These are phyloP conservation scores for Aspergillus nomiae DNA, from an alignment of 2,329 filamentous ascomycete genomes.

Conservation along the genomic window DNA sequence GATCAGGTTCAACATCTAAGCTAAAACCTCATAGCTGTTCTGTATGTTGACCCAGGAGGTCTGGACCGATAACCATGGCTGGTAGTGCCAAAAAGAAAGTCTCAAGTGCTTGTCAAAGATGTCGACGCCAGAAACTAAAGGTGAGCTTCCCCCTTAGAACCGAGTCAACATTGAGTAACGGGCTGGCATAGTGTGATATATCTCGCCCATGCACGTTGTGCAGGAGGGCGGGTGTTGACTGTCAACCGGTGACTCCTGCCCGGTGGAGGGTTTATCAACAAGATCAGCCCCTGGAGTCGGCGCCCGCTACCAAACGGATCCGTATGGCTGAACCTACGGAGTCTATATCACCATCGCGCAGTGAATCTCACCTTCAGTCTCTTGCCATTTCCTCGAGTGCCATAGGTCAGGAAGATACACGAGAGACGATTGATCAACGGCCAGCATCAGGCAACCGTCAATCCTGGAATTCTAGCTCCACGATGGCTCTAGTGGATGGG, in stretches of 20 bases:
- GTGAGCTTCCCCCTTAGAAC: slow-evolving; percentile 7
- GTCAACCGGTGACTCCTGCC: slow-evolving; percentile 4
- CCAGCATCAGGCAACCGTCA: neutral
- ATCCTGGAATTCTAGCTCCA: slow-evolving; percentile 23
- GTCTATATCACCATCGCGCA: neutral
- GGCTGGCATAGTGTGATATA: slow-evolving; percentile 26
- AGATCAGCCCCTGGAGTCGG: neutral
- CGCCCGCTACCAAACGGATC: neutral
- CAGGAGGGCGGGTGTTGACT: slow-evolving; percentile 25
- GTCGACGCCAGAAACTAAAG: slow-evolving; percentile 31
- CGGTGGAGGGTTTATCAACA: slow-evolving; percentile 10
- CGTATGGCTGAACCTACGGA: neutral
- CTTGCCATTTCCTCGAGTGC: neutral
- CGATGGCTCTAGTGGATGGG: slow-evolving; percentile 22
- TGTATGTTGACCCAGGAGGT: neutral
- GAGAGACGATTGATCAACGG: neutral
- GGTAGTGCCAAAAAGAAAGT: slow-evolving; percentile 11
- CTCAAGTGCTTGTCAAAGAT: slow-evolving; percentile 27
- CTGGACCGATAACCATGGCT: neutral
- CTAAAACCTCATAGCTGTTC: neutral
- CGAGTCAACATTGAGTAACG: neutral
- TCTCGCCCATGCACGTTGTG: slow-evolving; percentile 37
- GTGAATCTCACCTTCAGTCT: neutral
- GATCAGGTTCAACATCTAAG: neutral
- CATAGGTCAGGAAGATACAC: neutral